Percentiles rank a stretch among this genome's conserved stretches.
Evolutionary conservation across 192 early-diverging fungal genomes (phyloP).

Genomic region (Coemansia sp.): DNA sequence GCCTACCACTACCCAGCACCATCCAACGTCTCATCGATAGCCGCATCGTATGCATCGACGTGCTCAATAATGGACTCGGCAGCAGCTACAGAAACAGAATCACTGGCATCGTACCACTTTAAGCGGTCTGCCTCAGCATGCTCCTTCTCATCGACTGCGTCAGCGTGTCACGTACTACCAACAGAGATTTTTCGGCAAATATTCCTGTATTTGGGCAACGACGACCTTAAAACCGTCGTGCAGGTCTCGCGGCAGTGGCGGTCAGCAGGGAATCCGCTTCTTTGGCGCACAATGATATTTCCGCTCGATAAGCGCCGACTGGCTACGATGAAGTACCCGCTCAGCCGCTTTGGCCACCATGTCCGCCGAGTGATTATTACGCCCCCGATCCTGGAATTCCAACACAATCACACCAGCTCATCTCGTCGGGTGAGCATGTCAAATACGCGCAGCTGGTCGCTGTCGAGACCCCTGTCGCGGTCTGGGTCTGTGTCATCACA

Average conservation of each 20-base stretch:
- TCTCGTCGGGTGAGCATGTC: conserved; percentile 51
- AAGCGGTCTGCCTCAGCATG: conserved; percentile 43
- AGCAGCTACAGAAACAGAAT: conserved; percentile 51
- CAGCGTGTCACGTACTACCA: conserved; percentile 41
- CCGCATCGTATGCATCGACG: conserved; percentile 51
- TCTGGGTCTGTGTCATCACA: conserved; percentile 34
- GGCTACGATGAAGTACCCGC: conserved; percentile 42
- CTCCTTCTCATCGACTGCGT: conserved; percentile 48
- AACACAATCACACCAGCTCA: conserved; percentile 24
- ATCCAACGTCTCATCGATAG: conserved; percentile 51
- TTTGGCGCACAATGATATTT: conserved; percentile 55
- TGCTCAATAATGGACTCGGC: conserved; percentile 55
- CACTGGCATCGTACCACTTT: conserved; percentile 40
- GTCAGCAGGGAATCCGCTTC: conserved; percentile 47
- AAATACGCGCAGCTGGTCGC: conserved; percentile 39
- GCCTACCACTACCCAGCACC: conserved; percentile 38
- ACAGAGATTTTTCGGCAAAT: conserved; percentile 48
- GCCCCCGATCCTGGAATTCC: conserved; percentile 41
- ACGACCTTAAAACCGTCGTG: conserved; percentile 38
- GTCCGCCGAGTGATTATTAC: conserved; percentile 51
- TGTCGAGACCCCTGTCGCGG: conserved; percentile 44
- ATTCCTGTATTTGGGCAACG: conserved; percentile 35
- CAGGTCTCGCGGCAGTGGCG: conserved; percentile 52
- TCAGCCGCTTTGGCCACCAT: conserved; percentile 45
- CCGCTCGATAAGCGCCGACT: conserved; percentile 56